A percentile compares a stretch with the other conserved stretches of the same genome.
Conservation (phyloP, 164 flowering plant species). For the Macadamia tetraphylla region DNA sequence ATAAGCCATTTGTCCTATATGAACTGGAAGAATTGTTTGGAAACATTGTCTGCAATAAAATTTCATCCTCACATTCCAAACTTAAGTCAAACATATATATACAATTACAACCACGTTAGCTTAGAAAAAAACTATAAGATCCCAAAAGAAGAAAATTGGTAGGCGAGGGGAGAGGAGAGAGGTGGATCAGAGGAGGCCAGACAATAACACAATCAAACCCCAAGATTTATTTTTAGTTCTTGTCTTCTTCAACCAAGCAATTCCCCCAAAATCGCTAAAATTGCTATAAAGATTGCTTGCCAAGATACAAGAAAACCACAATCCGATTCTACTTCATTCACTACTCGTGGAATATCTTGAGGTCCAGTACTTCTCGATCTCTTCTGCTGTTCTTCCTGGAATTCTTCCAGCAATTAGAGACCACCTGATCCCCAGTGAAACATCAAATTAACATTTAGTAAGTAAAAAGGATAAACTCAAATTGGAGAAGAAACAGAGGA, state of each 20-base stretch:
- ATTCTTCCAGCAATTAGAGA: constrained; percentile 51
- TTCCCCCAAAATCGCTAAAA: no score
- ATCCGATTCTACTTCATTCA: not conserved
- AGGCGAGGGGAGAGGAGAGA: not conserved
- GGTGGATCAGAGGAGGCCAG: no score
- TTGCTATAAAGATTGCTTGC: not conserved
- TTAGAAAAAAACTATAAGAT: not conserved
- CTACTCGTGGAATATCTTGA: constrained; percentile 30
- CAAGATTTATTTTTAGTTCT: no score
- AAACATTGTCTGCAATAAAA: no score
- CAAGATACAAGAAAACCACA: not conserved
- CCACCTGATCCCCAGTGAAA: constrained; percentile 29
- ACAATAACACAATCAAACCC: no score
- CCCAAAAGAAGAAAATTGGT: not conserved
- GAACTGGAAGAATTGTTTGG: no score
- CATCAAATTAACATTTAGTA: not conserved
- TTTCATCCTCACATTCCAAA: no score
- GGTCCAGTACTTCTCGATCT: constrained; percentile 42
- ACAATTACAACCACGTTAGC: not conserved
- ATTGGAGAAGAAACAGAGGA: not conserved
- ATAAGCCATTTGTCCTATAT: no score
- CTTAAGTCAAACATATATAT: not conserved
- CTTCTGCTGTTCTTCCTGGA: constrained; percentile 52
- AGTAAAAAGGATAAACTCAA: not conserved
- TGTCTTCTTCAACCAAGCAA: no score